These are phyloP conservation scores for Magnolia changhungtana DNA, from an alignment of 164 flowering plant species.

Conservation along the genomic window DNA sequence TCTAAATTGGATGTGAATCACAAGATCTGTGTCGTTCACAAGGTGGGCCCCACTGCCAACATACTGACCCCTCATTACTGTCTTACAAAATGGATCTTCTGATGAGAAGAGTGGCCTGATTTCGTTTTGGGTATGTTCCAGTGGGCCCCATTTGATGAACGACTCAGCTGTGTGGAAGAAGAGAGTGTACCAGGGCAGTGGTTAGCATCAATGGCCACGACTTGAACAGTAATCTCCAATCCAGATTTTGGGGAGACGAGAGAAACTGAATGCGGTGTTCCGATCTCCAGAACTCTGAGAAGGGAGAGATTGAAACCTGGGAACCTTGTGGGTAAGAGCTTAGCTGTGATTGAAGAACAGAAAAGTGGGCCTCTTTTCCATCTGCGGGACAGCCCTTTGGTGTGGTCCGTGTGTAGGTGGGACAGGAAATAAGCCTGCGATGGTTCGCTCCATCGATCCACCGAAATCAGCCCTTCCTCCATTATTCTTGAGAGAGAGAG, in stretches of 20 bases:
- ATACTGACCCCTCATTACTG: not conserved
- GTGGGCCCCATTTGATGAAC: not conserved
- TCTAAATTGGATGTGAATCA: not conserved
- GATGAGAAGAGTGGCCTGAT: not conserved
- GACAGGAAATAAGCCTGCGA: slow-evolving; percentile 83
- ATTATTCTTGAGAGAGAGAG: slow-evolving; percentile 15
- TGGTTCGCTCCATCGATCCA: slow-evolving; percentile 45
- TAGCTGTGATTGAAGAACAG: slow-evolving; percentile 76
- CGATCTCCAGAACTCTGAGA: slow-evolving; percentile 55
- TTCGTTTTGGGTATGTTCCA: not conserved
- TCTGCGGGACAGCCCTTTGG: slow-evolving; percentile 51
- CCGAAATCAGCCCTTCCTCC: slow-evolving; percentile 70
- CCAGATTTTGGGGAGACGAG: slow-evolving; percentile 45
- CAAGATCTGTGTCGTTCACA: not conserved
- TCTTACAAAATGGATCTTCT: not conserved
- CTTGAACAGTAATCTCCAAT: slow-evolving; percentile 27
- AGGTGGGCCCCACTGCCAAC: not conserved
- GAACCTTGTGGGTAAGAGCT: slow-evolving; percentile 65
- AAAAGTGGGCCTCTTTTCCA: slow-evolving; percentile 68
- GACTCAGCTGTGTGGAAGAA: too few species aligned
- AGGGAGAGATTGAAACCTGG: slow-evolving; percentile 58
- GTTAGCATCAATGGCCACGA: slow-evolving; percentile 67
- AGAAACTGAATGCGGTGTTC: slow-evolving; percentile 45
- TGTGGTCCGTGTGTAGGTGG: slow-evolving; percentile 49
- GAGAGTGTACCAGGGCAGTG: slow-evolving; percentile 70